A percentile compares a stretch with the other conserved stretches of the same genome.
Conservation (phyloP, 176 grass and related monocot species). For the Leersia perrieri region DNA sequence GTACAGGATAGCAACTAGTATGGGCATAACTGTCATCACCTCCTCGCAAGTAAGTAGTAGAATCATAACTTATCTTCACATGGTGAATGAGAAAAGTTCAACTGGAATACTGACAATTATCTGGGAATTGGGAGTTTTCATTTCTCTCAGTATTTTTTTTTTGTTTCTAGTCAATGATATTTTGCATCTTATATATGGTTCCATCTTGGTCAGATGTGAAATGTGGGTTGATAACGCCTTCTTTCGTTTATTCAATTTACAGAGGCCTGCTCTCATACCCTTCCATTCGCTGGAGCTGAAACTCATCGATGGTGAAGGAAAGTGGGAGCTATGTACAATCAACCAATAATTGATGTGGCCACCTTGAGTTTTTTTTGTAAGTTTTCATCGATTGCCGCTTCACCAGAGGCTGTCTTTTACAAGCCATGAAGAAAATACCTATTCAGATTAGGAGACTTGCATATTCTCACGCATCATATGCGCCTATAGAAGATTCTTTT, state of each 20-base stretch:
- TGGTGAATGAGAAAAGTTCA: not conserved
- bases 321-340: conserved; percentile 82
- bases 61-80: not conserved
- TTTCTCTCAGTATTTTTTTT: not conserved
- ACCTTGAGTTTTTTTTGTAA: not conserved
- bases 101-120: not conserved
- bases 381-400: not conserved
- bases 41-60: conserved; percentile 70
- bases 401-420: not conserved
- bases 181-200: not conserved
- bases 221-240: conserved; percentile 5
- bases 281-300: conserved; percentile 94
- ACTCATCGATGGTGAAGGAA: conserved; percentile 95
- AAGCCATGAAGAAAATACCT: not conserved
- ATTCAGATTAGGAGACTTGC: not conserved
- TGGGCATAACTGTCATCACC: conserved; percentile 96
- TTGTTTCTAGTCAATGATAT: not conserved
- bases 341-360: conserved; percentile 36
- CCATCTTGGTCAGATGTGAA: not conserved
- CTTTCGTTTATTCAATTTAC: conserved; percentile 1
- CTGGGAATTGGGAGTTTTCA: not conserved
- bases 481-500: not conserved
- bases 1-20: conserved; percentile 81
- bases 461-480: not conserved
- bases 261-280: conserved; percentile 93